Conservation (phyloP, 345 rosid species). For the Citrus maxima region DNA sequence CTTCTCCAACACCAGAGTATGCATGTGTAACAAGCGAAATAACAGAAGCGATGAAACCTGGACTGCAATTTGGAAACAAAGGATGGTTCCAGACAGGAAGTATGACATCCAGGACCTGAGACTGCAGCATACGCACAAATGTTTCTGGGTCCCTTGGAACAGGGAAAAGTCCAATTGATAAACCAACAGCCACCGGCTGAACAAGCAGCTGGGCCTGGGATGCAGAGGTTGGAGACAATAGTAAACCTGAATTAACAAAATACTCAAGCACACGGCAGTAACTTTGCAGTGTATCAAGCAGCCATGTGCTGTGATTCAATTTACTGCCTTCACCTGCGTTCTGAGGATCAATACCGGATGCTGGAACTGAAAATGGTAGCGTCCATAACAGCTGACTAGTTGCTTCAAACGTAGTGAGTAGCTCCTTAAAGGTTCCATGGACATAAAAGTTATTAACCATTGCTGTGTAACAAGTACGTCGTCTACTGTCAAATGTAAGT, state of each 20-base stretch:
- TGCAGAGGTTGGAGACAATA: conserved; percentile 61
- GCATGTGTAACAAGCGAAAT: conserved; percentile 73
- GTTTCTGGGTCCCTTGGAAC: conserved; percentile 93
- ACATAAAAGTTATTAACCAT: conserved; percentile 94
- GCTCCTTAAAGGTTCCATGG: conserved; percentile 85
- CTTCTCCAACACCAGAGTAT: conserved; percentile 87
- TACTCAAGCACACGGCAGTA: conserved; percentile 78
- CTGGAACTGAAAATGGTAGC: conserved; percentile 49
- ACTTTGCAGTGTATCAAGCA: conserved; percentile 78
- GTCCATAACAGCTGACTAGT: conserved; percentile 92
- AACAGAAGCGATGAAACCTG: conserved; percentile 73
- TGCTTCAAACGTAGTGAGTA: conserved; percentile 92
- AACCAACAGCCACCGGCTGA: conserved; percentile 83
- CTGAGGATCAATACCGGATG: conserved; percentile 53
- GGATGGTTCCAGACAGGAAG: conserved; percentile 87
- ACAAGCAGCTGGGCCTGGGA: conserved; percentile 91
- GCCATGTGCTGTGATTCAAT: conserved; percentile 61
- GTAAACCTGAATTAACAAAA: conserved; percentile 75
- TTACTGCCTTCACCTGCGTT: conserved; percentile 69
- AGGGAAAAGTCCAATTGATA: conserved; percentile 84
- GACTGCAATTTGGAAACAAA: conserved; percentile 70
- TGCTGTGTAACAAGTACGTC: conserved; percentile 75
- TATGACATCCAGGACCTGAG: conserved; percentile 86
- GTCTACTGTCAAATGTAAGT: conserved; percentile 74
- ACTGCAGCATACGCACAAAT: conserved; percentile 81